Conservation (phyloP, 495 filamentous ascomycete species). For the Sabuloglossum arenarium region DNA sequence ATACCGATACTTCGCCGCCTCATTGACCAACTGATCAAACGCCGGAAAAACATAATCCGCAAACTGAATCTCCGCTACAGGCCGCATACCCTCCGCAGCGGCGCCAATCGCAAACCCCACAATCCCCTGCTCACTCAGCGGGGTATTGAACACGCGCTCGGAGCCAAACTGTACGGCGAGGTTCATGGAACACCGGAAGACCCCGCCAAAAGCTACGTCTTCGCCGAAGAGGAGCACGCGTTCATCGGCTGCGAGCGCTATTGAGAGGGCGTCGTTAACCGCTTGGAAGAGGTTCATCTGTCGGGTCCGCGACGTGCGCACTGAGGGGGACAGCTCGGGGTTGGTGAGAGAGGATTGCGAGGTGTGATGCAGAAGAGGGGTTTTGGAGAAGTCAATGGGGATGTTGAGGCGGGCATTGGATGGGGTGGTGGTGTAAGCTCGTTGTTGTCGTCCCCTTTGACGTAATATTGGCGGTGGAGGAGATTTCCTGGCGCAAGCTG, state of each 20-base stretch:
- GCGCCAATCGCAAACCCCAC: conserved; percentile 82
- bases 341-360: conserved; percentile 45
- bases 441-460: background rate
- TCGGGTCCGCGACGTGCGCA: conserved; percentile 48
- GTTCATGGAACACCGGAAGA: conserved; percentile 89
- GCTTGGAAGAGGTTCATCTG: conserved; percentile 84
- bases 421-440: conserved; percentile 18
- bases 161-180: conserved; percentile 69
- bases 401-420: conserved; percentile 49
- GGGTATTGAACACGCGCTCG: conserved; percentile 91
- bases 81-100: conserved; percentile 79
- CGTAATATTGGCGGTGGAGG: background rate
- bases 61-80: conserved; percentile 93
- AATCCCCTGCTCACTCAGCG: conserved; percentile 84
- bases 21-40: conserved; percentile 95
- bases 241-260: conserved; percentile 64
- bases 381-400: conserved; percentile 72
- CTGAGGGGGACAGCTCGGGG: conserved; percentile 38
- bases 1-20: conserved; percentile 85
- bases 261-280: conserved; percentile 71
- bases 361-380: conserved; percentile 61
- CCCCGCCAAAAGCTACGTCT: conserved; percentile 91
- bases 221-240: conserved; percentile 85
- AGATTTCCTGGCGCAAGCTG: background rate
- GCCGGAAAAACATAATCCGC: conserved; percentile 95